phyloP scores from a whole-genome alignment of 805 yeast species.

The Saccharomycopsis lassenensis region DNA sequence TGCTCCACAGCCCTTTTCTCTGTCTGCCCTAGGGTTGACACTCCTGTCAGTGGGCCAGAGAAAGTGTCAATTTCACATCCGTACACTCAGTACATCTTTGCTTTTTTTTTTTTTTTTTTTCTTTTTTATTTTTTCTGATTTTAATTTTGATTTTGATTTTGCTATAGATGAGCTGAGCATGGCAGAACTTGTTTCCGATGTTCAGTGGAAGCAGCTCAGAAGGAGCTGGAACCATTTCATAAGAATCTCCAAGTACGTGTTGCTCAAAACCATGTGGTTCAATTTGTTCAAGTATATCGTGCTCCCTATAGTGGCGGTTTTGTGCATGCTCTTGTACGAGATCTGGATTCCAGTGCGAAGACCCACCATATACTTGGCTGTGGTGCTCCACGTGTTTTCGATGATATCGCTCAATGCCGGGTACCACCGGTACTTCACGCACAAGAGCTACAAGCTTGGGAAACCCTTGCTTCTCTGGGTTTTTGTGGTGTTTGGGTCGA shows the following conservation, averaged over 20 bases:
- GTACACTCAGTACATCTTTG: no score
- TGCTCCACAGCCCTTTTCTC: no score
- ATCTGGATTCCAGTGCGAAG: conserved; percentile 35
- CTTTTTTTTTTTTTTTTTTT: no score
- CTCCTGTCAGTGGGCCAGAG: no score
- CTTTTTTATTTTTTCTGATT: no score
- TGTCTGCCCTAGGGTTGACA: no score
- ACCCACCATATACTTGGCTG: conserved; percentile 46
- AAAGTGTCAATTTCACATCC: no score
- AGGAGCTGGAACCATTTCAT: conserved; percentile 8
- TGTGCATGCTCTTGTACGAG: conserved; percentile 8
- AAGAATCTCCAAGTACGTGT: conserved; percentile 4
- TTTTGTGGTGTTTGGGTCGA: conserved; percentile 37
- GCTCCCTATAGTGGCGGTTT: conserved; percentile 1
- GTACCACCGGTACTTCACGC: conserved; percentile 72
- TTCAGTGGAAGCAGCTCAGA: conserved; percentile 7
- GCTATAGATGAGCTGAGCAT: no score
- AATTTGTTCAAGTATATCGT: conserved; percentile 9
- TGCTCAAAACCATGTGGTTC: conserved; percentile 9
- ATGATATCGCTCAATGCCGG: conserved; percentile 74
- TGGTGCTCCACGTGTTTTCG: conserved; percentile 45
- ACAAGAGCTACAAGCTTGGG: conserved; percentile 41
- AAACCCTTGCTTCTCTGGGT: conserved; percentile 47
- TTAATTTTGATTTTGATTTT: no score
- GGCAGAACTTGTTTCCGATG: no score